A percentile compares a stretch with the other conserved stretches of the same genome.
Evolutionary conservation across 805 yeast genomes (phyloP).

Genomic region (Yamadazyma ubonensis): DNA sequence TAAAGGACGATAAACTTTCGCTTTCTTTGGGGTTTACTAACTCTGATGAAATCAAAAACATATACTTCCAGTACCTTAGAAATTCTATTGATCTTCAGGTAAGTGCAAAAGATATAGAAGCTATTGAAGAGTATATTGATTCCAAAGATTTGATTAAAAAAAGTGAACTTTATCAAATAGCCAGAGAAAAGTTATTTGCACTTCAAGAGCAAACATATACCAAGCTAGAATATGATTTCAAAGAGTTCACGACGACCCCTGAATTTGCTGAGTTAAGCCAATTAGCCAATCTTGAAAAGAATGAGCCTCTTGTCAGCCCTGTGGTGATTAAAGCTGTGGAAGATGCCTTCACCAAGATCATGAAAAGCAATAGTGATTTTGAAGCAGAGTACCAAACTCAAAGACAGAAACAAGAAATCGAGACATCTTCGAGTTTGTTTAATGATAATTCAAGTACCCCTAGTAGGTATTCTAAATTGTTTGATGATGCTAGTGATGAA

Average conservation of each 20-base stretch:
- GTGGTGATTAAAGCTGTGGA: conserved; percentile 61
- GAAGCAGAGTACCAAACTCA: conserved; percentile 7
- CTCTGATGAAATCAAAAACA: conserved; percentile 51
- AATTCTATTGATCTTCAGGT: background rate
- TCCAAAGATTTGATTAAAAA: conserved; percentile 15
- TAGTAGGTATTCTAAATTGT: conserved; percentile 26
- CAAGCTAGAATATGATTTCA: conserved; percentile 43
- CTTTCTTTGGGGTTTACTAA: conserved; percentile 45
- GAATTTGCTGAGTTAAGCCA: conserved; percentile 8
- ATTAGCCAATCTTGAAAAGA: conserved; percentile 12
- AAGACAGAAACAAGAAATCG: conserved; percentile 18
- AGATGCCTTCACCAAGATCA: conserved; percentile 62
- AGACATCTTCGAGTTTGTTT: conserved; percentile 17
- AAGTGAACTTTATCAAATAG: conserved; percentile 42
- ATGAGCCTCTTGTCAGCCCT: conserved; percentile 15
- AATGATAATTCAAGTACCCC: conserved; percentile 1
- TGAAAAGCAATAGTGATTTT: conserved; percentile 22
- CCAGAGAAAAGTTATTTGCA: conserved; percentile 58
- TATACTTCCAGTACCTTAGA: conserved; percentile 20
- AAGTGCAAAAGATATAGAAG: conserved; percentile 13
- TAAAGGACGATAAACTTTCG: conserved; percentile 28
- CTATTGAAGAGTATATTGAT: conserved; percentile 29
- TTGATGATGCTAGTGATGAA: conserved; percentile 37
- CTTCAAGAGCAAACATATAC: conserved; percentile 55
- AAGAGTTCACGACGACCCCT: conserved; percentile 10